Conservation (phyloP, 768 basidiomycete genomes). For the Pulveroboletus ravenelii region DNA sequence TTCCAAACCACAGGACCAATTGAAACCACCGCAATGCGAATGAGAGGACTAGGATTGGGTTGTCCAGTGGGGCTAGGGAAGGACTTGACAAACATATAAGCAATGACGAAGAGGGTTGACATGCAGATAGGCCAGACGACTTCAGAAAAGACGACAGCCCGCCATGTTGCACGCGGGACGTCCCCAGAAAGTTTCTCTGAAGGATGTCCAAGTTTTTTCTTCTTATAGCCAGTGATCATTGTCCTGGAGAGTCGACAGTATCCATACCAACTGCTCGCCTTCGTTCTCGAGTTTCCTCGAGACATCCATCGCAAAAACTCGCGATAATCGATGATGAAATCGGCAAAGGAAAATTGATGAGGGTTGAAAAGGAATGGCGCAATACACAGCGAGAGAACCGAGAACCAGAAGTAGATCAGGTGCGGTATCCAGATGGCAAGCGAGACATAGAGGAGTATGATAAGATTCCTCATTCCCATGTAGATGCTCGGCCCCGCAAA, state of each 20-base stretch:
- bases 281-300: conserved; percentile 92
- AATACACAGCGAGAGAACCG: conserved; percentile 89
- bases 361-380: conserved; percentile 99
- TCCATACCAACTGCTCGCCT: conserved; percentile 98
- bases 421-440: conserved; percentile 91
- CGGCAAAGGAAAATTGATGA: conserved; percentile 96
- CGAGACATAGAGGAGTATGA: conserved; percentile 86
- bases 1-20: conserved; percentile 96
- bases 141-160: conserved; percentile 77
- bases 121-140: conserved; percentile 75
- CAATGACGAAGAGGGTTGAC: conserved; percentile 73
- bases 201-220: conserved; percentile 96
- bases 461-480: conserved; percentile 92
- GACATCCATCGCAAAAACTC: conserved; percentile 99
- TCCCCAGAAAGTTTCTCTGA: conserved; percentile 96
- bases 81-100: conserved; percentile 92
- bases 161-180: conserved; percentile 88
- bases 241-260: conserved; percentile 97
- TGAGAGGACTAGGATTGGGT: conserved; percentile 73
- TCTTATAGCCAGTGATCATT: conserved; percentile 98
- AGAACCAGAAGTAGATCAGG: conserved; percentile 98
- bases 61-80: conserved; percentile 67
- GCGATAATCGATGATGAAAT: conserved; percentile 98
- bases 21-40: conserved; percentile 84
- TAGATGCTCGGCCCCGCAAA: conserved; percentile 99